Percentiles rank a stretch among this genome's conserved stretches.
Conservation (phyloP, 768 basidiomycete species). For the Clavulina sp. region DNA sequence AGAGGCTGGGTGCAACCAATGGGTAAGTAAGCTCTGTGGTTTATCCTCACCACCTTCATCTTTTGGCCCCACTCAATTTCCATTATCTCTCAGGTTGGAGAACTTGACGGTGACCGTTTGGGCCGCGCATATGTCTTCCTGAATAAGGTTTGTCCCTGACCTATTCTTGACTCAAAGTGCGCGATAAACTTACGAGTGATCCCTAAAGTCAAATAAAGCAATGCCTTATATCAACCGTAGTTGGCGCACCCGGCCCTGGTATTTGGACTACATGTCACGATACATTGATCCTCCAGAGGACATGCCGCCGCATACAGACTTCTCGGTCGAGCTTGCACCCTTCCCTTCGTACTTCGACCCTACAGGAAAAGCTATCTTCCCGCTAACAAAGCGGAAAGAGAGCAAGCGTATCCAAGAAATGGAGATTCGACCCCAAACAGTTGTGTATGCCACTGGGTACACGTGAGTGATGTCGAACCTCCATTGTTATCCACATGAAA, state of each 20-base stretch:
- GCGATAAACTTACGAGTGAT: not conserved
- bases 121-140: conserved; percentile 48
- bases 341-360: conserved; percentile 31
- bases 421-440: conserved; percentile 29
- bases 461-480: conserved; percentile 9
- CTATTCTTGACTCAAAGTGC: not conserved
- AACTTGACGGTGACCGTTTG: conserved; percentile 33
- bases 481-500: not conserved
- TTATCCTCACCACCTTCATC: not conserved
- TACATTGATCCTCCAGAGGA: conserved; percentile 42
- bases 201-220: conserved; percentile 31
- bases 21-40: conserved; percentile 25
- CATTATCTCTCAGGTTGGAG: conserved; percentile 26
- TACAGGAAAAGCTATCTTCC: conserved; percentile 30
- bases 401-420: conserved; percentile 24
- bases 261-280: conserved; percentile 31
- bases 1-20: conserved; percentile 42
- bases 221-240: conserved; percentile 46
- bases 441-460: conserved; percentile 35
- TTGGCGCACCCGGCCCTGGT: conserved; percentile 27
- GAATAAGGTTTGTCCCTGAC: conserved; percentile 27
- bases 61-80: too few species aligned
- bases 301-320: conserved; percentile 26
- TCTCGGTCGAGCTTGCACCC: conserved; percentile 36
- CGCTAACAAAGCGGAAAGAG: conserved; percentile 26